Conservation (phyloP, 257 asterid species). For the Nicotiana obtusifolia region DNA sequence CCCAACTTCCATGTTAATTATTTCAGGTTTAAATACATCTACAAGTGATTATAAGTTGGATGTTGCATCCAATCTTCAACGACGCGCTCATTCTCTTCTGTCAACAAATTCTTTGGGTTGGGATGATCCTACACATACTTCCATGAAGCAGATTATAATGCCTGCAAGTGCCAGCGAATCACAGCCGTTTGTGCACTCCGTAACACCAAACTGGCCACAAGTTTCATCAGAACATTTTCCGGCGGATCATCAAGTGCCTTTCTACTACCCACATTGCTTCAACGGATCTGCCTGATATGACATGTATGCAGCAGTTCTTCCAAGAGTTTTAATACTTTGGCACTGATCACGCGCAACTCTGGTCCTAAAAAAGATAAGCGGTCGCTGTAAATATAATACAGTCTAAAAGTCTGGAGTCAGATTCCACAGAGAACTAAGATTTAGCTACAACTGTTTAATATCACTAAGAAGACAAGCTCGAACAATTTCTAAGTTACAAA, state of each 20-base stretch:
- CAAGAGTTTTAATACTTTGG: no score
- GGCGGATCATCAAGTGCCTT: background rate
- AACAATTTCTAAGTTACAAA: no score
- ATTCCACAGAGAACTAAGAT: no score
- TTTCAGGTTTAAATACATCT: slow-evolving; percentile 20
- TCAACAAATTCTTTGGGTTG: slow-evolving; percentile 37
- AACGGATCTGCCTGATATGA: background rate
- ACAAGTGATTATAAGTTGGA: background rate
- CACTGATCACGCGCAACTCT: no score
- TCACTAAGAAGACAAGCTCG: no score
- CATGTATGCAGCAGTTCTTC: no score
- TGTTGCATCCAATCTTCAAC: slow-evolving; percentile 20
- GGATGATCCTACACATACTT: slow-evolving; percentile 20
- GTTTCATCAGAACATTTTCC: background rate
- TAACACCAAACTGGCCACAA: background rate
- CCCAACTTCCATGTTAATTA: background rate
- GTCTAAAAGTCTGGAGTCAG: no score
- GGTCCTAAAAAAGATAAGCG: no score
- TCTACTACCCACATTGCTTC: background rate
- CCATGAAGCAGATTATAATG: background rate
- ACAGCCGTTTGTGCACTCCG: background rate
- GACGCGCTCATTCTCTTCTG: slow-evolving; percentile 52
- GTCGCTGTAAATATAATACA: no score
- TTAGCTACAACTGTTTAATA: no score
- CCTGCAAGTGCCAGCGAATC: background rate